Percentiles rank a stretch among this genome's conserved stretches.
These are phyloP conservation scores for Neurospora discreta DNA, from an alignment of 495 filamentous ascomycete species.

Conservation along the genomic window DNA sequence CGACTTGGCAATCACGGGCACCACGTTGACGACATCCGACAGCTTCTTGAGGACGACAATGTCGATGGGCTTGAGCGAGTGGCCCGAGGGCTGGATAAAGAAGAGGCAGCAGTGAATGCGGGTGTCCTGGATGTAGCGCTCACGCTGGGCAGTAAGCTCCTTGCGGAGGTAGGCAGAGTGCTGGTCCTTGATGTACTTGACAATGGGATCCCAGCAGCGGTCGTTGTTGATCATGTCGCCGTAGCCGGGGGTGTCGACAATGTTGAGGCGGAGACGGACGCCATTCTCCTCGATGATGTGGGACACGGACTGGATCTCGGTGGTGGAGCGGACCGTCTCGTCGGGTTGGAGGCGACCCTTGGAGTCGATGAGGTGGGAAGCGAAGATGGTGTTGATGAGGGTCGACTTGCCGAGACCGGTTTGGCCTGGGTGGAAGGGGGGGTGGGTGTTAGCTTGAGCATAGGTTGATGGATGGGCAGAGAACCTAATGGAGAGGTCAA, in stretches of 20 bases:
- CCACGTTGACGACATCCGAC: conserved; percentile 97
- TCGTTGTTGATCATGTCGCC: conserved; percentile 99
- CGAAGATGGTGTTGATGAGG: conserved; percentile 99
- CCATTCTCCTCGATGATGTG: conserved; percentile 99
- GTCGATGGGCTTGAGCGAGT: conserved; percentile 97
- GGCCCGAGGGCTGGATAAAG: conserved; percentile 98
- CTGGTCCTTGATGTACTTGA: conserved; percentile 99
- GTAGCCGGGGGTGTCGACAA: conserved; percentile 96
- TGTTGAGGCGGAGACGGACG: conserved; percentile 90
- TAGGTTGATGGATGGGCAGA: too few species aligned
- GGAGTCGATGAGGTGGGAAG: conserved; percentile 96
- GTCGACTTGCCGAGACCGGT: conserved; percentile 98
- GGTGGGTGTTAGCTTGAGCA: too few species aligned
- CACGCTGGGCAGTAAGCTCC: conserved; percentile 98
- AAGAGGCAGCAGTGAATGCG: conserved; percentile 99
- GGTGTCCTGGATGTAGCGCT: conserved; percentile 98
- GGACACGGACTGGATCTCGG: conserved; percentile 93
- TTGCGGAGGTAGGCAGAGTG: conserved; percentile 99
- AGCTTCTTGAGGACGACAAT: conserved; percentile 99
- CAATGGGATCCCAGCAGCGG: conserved; percentile 97
- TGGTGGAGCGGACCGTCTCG: conserved; percentile 88
- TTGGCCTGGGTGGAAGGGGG: conserved; percentile 57
- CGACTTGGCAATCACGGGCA: conserved; percentile 97
- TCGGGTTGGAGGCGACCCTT: conserved; percentile 89
- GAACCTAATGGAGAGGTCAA: too few species aligned